Percentiles rank a stretch among this genome's conserved stretches.
phyloP scores from a whole-genome alignment of 306 rosid species.

The Geum urbanum region DNA sequence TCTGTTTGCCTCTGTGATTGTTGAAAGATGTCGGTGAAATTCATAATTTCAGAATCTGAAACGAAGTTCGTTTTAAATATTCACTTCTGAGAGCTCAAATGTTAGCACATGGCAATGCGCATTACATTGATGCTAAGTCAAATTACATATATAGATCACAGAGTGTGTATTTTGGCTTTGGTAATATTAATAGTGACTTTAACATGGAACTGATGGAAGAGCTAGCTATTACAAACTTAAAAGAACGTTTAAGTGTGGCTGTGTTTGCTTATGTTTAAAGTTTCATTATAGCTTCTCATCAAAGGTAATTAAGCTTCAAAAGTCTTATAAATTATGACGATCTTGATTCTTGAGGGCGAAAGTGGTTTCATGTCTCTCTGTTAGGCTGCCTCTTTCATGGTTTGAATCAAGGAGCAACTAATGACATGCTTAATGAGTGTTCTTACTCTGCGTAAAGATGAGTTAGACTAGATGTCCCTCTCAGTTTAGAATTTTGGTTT shows the following conservation, averaged over 20 bases:
- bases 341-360: not conserved
- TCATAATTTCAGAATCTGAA: no score
- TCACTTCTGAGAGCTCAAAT: not conserved
- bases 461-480: constrained; percentile 14
- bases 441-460: not conserved
- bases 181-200: not conserved
- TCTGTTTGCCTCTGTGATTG: no score
- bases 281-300: constrained; percentile 18
- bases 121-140: not conserved
- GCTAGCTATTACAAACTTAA: not conserved
- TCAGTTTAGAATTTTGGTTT: constrained; percentile 7
- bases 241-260: not conserved
- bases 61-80: not conserved
- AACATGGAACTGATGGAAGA: not conserved
- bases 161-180: not conserved
- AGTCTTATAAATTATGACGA: not conserved
- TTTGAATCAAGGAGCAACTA: constrained; percentile 2
- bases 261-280: constrained; percentile 7
- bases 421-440: constrained; percentile 9
- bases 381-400: constrained; percentile 16
- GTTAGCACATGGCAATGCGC: constrained; percentile 1
- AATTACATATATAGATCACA: not conserved
- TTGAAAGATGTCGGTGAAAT: no score
- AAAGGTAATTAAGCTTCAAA: constrained; percentile 10
- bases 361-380: constrained; percentile 20